Conservation (phyloP, 208 protist genomes). For the Leishmania turanica region DNA sequence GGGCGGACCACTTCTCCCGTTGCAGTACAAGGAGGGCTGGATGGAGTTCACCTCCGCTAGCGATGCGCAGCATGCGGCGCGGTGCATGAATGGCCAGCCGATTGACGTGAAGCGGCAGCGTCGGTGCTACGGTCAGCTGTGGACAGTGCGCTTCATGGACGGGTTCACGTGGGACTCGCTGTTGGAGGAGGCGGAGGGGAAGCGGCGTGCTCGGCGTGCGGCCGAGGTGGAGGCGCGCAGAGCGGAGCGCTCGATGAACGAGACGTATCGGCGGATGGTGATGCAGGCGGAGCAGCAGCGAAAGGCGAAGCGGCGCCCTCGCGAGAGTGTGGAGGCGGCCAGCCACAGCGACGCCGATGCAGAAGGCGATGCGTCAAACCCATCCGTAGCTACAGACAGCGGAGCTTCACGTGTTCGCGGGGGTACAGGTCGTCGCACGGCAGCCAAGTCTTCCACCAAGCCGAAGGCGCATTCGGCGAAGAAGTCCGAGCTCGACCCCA, state of each 20-base stretch:
- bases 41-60: slow-evolving; percentile 64
- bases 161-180: slow-evolving; percentile 70
- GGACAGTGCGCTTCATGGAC: slow-evolving; percentile 70
- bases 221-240: slow-evolving; percentile 52
- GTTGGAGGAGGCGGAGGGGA: slow-evolving; percentile 61
- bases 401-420: neutral
- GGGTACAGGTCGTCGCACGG: neutral
- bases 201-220: slow-evolving; percentile 42
- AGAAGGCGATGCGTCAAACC: neutral
- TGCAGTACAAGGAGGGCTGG: slow-evolving; percentile 82
- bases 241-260: slow-evolving; percentile 67
- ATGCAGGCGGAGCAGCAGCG: slow-evolving; percentile 34
- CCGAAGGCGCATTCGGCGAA: neutral
- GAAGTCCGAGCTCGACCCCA: neutral
- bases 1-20: slow-evolving; percentile 61
- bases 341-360: neutral
- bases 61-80: slow-evolving; percentile 53
- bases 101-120: slow-evolving; percentile 70
- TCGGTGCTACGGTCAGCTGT: slow-evolving; percentile 76
- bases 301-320: slow-evolving; percentile 14
- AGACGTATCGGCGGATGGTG: slow-evolving; percentile 73
- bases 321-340: neutral
- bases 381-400: neutral
- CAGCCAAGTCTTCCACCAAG: neutral
- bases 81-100: slow-evolving; percentile 57